These are phyloP conservation scores for Neofusicoccum kwambonambiense DNA, from an alignment of 2,329 filamentous ascomycete species.

Conservation along the genomic window DNA sequence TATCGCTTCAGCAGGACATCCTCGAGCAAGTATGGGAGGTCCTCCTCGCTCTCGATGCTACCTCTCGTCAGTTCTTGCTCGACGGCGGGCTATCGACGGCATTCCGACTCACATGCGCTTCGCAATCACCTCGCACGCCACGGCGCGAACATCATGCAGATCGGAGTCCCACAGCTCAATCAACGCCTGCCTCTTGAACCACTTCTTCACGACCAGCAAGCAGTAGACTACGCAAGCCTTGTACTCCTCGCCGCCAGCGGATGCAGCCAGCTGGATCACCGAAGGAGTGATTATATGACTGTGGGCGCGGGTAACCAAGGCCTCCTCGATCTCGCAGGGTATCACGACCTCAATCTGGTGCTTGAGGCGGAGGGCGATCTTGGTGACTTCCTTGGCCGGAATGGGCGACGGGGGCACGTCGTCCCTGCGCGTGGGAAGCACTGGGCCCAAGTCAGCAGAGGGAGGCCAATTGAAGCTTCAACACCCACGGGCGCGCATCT, in stretches of 20 bases:
- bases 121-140: conserved; percentile 87
- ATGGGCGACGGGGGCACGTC: conserved; percentile 64
- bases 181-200: conserved; percentile 76
- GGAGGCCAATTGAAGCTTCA: not conserved
- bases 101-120: conserved; percentile 60
- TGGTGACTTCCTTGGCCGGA: conserved; percentile 77
- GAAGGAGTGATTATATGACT: conserved; percentile 78
- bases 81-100: not conserved
- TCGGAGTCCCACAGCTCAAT: conserved; percentile 91
- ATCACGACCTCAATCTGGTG: conserved; percentile 87
- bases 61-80: not conserved
- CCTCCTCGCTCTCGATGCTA: conserved; percentile 82
- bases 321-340: conserved; percentile 82
- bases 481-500: conserved; percentile 39
- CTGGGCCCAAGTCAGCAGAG: conserved; percentile 39
- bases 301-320: conserved; percentile 73
- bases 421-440: conserved; percentile 64
- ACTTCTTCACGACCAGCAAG: conserved; percentile 69
- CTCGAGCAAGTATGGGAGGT: conserved; percentile 75
- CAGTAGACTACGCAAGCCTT: conserved; percentile 80
- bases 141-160: conserved; percentile 73
- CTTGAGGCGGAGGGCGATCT: conserved; percentile 83
- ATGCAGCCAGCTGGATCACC: conserved; percentile 76
- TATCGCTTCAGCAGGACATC: conserved; percentile 84
- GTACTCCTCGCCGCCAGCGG: conserved; percentile 75